Evolutionary conservation across 257 asterid genomes (phyloP), one percentile per base, ranked within the genome.

Genomic region (Agastache rugosa): DNA sequence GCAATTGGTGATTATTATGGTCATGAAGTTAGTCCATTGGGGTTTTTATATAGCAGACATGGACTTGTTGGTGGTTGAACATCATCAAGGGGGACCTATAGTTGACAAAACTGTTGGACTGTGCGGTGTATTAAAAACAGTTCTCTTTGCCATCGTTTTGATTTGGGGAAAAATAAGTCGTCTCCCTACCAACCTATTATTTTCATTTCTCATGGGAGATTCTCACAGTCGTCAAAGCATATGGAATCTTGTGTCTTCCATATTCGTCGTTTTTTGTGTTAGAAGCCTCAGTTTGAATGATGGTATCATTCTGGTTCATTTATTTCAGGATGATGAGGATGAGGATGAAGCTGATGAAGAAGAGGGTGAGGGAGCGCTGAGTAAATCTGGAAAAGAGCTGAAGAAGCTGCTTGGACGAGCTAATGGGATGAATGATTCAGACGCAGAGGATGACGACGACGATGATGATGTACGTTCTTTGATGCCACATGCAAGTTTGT

Each of bases 341-440:
- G 98, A 90, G 82, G 88, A 90, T 22, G 97, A 87, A 75, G 96
- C 78, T 47, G 98, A 82, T 29, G 99, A 87, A 74, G 96, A 92
- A 70, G 79, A 75, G 22, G 67, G 41, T 10, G 98, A 81, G 78
- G 96, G 90, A 62, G 94, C 96, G 48, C 68, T 95, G 76, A 95
- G 98, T 88, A 92, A 90, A 86, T 95, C 99, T 50, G 99, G 99
- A 3, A 95, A 95, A 81, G 99, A 95, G 88, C 80, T 95, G 89
- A 88, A 92, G 81, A 95, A 92, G 83, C 81, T 95, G 75, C 99
- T 95, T 23, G 96, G 99, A 74, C 85, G 86, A 83, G 71, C 98
- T 74, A 89, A 89, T 82, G 99, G 98, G 69, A 73, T 90, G 71
- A 76, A 89, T 84, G 99, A 95, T 20, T 90, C 98, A 22, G 98